Base-by-base conservation (phyloP, 2,329 filamentous ascomycete genomes). In the Salinomyces thailandicus region DNA sequence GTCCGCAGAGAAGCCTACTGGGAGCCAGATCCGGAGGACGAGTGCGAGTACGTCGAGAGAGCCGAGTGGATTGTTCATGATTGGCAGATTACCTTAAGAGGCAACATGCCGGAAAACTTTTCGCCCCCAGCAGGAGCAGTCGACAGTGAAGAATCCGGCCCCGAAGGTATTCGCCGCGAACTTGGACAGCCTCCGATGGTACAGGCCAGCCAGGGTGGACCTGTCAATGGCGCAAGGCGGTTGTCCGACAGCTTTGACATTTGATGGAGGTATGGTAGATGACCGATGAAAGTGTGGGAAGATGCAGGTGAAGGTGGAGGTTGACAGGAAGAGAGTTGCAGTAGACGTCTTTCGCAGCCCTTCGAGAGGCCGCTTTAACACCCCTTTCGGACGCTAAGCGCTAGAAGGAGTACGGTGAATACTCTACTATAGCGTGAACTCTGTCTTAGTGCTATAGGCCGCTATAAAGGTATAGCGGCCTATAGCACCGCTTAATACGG, bases 61-160 rank as follows among this genome's bases (percentile, higher is more conserved):
- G 45, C 47, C 8, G 47, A 50, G 34, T 37, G 45, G 9, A 45
- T 48, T 16, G 45, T 47, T 33, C 47, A 48, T 22, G 38, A 37
- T 13, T 50, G 47, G 47, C 40, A 41, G 19, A 39, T 47, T 8
- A 36, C 36, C 2, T 15, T 31, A 2, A 38, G 39, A 33, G 35
- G 36, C 14, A 37, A 41, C 15, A 45, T 45, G 37, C 20, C 18
- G 7, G 35, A 43, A 18, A 37, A 32, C 12, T 45, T 45, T 24
- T 34, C 37, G 14, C 32, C 24, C 9, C 7, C 30, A 32, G 14
- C 17, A 15, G 16, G 11, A 18, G 14, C 30, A 15, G 18, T 18
- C 14, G 17, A 13, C 9, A 8, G 9, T 7, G 16, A 9, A 32
- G 16, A 9, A 16, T 9, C 14, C 9, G 17, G 13, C 7, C 7